Percentiles rank a stretch among this genome's conserved stretches.
These are phyloP conservation scores for Russula dissimulans DNA, from an alignment of 768 basidiomycete species.

Conservation along the genomic window DNA sequence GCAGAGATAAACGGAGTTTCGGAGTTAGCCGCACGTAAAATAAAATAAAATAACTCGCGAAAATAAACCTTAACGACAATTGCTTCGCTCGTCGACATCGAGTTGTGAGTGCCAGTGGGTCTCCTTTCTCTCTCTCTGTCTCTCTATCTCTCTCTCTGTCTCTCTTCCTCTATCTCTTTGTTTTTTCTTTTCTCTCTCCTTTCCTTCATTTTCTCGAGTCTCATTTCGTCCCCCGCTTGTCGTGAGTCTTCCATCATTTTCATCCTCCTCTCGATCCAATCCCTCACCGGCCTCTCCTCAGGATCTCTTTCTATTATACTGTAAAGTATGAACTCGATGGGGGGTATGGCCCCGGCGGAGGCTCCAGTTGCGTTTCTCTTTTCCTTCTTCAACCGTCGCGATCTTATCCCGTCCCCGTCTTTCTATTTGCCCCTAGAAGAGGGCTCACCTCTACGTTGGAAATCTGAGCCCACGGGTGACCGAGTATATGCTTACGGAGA, in stretches of 20 bases:
- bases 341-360: slow-evolving; percentile 58
- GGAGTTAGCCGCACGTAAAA: slow-evolving; percentile 12
- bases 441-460: slow-evolving; percentile 98
- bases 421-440: slow-evolving; percentile 41
- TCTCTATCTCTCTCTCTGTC: slow-evolving; percentile 38
- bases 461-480: slow-evolving; percentile 96
- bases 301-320: slow-evolving; percentile 23
- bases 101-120: slow-evolving; percentile 14
- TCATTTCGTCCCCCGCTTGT: slow-evolving; percentile 23
- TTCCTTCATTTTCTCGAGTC: slow-evolving; percentile 19
- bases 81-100: slow-evolving; percentile 4
- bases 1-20: slow-evolving; percentile 19
- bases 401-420: slow-evolving; percentile 19
- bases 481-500: slow-evolving; percentile 98
- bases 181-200: slow-evolving; percentile 25
- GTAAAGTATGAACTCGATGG: slow-evolving; percentile 68
- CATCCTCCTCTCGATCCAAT: slow-evolving; percentile 17
- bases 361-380: slow-evolving; percentile 50
- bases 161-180: slow-evolving; percentile 40
- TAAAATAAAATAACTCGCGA: not conserved
- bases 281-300: not conserved
- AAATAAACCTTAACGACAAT: not conserved
- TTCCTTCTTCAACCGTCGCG: not conserved
- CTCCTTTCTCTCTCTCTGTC: slow-evolving; percentile 31
- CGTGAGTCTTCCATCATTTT: slow-evolving; percentile 40